phyloP scores from a whole-genome alignment of 495 filamentous ascomycete genomes.

The Daldinia decipiens region DNA sequence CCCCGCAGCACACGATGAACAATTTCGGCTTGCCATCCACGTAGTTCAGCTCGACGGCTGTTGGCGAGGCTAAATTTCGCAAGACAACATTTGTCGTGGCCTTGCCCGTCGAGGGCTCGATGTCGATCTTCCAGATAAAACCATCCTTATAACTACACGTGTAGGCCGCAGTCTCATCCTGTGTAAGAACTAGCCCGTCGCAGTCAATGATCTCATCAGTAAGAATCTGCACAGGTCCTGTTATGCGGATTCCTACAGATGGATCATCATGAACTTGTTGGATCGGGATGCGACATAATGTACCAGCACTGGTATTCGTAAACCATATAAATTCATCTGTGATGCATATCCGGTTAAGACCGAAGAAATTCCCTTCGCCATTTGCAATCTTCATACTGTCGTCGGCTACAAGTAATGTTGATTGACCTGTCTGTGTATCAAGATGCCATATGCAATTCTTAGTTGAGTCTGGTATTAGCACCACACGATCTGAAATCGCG shows the following conservation, averaged over 20 bases:
- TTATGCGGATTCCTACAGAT: slow-evolving; percentile 35
- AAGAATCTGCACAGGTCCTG: slow-evolving; percentile 39
- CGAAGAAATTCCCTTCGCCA: slow-evolving; percentile 39
- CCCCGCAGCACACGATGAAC: slow-evolving; percentile 46
- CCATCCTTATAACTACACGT: slow-evolving; percentile 47
- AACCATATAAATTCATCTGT: slow-evolving; percentile 43
- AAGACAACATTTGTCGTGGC: slow-evolving; percentile 32
- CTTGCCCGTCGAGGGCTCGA: slow-evolving; percentile 42
- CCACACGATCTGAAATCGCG: slow-evolving; percentile 36
- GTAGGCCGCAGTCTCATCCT: slow-evolving; percentile 42
- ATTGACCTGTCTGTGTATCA: slow-evolving; percentile 40
- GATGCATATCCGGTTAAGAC: slow-evolving; percentile 43
- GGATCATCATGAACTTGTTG: slow-evolving; percentile 32
- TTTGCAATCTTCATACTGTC: slow-evolving; percentile 39
- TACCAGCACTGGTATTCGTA: slow-evolving; percentile 46
- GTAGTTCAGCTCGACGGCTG: slow-evolving; percentile 42
- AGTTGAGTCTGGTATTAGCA: slow-evolving; percentile 42
- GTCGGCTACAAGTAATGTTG: slow-evolving; percentile 31
- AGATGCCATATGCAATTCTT: slow-evolving; percentile 43
- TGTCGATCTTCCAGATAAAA: slow-evolving; percentile 37
- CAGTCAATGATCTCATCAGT: slow-evolving; percentile 40
- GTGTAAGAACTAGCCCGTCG: slow-evolving; percentile 43
- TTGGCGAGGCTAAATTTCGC: slow-evolving; percentile 43
- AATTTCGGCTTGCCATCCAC: slow-evolving; percentile 39
- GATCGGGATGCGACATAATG: slow-evolving; percentile 44